A percentile compares a stretch with the other conserved stretches of the same genome.
phyloP scores from a whole-genome alignment of 163 green algal genomes.

The Trebouxia gelatinosa region DNA sequence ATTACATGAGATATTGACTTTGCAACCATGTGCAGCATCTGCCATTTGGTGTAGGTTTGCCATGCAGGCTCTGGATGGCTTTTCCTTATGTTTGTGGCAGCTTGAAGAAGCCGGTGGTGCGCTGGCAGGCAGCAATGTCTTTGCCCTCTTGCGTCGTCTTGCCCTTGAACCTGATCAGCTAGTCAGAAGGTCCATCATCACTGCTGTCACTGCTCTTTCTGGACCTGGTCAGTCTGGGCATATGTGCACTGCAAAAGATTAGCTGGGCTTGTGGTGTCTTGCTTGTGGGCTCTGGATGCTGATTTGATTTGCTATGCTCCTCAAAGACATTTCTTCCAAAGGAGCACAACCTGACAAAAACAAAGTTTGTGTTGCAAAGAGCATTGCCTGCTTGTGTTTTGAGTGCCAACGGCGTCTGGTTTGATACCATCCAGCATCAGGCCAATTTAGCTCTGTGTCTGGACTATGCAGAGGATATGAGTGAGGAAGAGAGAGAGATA shows the following conservation, averaged over 20 bases:
- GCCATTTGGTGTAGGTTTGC: not conserved
- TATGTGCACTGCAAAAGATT: no score
- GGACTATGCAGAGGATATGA: constrained; percentile 32
- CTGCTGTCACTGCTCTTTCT: constrained; percentile 31
- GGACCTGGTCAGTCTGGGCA: not conserved
- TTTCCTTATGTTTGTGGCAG: constrained; percentile 45
- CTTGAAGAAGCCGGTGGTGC: constrained; percentile 27
- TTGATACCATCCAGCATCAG: no score
- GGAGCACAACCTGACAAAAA: no score
- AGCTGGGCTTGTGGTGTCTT: no score
- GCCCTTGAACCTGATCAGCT: constrained; percentile 8
- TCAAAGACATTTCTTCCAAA: no score
- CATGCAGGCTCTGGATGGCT: constrained; percentile 51
- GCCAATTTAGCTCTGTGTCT: no score
- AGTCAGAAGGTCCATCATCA: constrained; percentile 31
- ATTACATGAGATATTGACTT: no score
- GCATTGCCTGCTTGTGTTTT: constrained; percentile 38
- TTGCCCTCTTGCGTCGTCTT: constrained; percentile 48
- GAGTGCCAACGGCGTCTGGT: no score
- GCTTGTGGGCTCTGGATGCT: no score
- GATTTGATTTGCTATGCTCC: no score
- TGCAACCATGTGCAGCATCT: no score
- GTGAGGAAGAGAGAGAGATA: constrained; percentile 4
- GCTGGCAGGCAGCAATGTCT: constrained; percentile 22
- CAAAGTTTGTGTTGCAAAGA: constrained; percentile 50